Base-by-base conservation (phyloP, 108 stramenopile species). In the Aurantiochytrium sp. region DNA sequence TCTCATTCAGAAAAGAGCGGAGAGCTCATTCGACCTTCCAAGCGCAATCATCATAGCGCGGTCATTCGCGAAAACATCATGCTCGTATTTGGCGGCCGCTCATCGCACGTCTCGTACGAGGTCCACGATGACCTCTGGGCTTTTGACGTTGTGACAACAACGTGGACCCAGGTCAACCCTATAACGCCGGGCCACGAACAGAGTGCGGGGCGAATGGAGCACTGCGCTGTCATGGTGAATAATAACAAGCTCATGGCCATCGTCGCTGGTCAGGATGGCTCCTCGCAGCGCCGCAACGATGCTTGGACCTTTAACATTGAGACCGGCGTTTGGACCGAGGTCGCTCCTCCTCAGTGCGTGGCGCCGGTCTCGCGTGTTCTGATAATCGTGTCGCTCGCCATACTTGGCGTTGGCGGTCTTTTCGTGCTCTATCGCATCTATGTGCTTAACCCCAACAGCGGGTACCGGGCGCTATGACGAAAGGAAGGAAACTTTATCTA, bases 81-180 rank as follows among this genome's bases (percentile, higher is more conserved):
- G 73, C 45, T 48, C 32, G 39, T 81, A 6, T 81, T 81, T 48
- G 73, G 73, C 39, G 73, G 73, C 45, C 21, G 73, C 8, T 81
- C 73, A 6, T 81, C 45, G 42, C 73, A 81, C 32, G 45, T 12
- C 39, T 81, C 73, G 30, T 81, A 41, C n/a, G 24, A 12, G 17
- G 73, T 81, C 1, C 73, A 81, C 30, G 39, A 81, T 41, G 73
- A 81, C 45, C 73, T 81, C 1, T 81, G 73, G 73, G 45, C 45
- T 5, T 81, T 48, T 30, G 45, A 81, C 39, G 73, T 2, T 21
- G 45, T 81, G 6, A 6, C n/a, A 0, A 12, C 73, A 2, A 41
- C 10, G 45, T 81, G 73, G 73, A 21, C 73, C 45, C 36, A 81
- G 73, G 59, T 65, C 8, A 6, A 65, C 8, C 27, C 59, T 2